These are phyloP conservation scores for Nasturtium officinale DNA, from an alignment of 345 rosid genomes.

Conservation along the genomic window DNA sequence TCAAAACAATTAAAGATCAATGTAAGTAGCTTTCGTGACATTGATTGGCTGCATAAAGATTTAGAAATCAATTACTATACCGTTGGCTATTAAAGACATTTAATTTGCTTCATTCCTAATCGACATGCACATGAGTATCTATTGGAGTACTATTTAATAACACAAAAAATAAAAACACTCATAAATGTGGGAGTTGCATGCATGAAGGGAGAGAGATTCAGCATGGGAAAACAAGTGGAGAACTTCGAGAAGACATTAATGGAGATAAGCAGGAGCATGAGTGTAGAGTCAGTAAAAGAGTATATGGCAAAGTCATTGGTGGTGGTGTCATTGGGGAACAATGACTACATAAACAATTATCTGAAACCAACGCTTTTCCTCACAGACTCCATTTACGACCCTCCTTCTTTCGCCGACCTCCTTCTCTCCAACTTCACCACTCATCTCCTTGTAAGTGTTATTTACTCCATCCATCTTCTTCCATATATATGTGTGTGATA, in stretches of 20 bases:
- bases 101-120: neutral
- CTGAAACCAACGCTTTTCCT: slow-evolving; percentile 61
- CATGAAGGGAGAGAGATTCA: slow-evolving; percentile 70
- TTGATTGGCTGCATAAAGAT: neutral
- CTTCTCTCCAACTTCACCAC: slow-evolving; percentile 55
- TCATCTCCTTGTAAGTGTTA: slow-evolving; percentile 50
- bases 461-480: neutral
- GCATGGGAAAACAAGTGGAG: slow-evolving; percentile 59
- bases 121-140: slow-evolving; percentile 12
- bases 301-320: slow-evolving; percentile 61
- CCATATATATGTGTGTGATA: neutral
- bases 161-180: neutral
- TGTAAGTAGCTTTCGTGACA: neutral
- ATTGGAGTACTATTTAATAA: slow-evolving; percentile 20
- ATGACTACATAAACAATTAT: slow-evolving; percentile 83
- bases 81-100: neutral
- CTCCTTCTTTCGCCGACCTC: slow-evolving; percentile 55
- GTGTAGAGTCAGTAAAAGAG: slow-evolving; percentile 30
- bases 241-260: slow-evolving; percentile 61
- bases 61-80: neutral
- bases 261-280: slow-evolving; percentile 43
- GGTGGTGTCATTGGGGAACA: slow-evolving; percentile 65
- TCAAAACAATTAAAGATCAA: neutral
- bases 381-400: slow-evolving; percentile 54
- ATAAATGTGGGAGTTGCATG: slow-evolving; percentile 21